These are phyloP conservation scores for Eimeria zaria DNA, from an alignment of 169 alveolate genomes.

Conservation along the genomic window DNA sequence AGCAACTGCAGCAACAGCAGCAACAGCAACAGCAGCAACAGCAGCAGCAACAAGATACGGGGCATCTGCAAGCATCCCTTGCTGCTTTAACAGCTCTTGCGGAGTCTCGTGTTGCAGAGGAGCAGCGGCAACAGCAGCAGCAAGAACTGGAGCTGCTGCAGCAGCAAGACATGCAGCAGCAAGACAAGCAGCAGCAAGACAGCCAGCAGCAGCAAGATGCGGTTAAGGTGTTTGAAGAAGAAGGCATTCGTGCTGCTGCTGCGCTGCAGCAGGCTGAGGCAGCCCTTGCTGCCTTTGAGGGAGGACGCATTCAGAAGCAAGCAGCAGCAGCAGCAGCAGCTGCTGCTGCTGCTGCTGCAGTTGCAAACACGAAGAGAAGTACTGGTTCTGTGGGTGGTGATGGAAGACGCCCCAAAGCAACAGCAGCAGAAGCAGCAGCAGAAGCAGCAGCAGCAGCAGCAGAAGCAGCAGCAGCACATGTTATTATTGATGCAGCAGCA, in stretches of 20 bases:
- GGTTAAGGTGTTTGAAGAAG: no score
- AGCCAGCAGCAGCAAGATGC: conserved; percentile 46
- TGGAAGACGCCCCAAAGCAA: neutral
- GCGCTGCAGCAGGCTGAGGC: neutral
- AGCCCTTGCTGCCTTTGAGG: neutral
- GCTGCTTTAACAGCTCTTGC: no score
- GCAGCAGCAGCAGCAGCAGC: conserved; percentile 56
- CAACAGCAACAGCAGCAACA: no score
- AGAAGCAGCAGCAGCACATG: conserved; percentile 15
- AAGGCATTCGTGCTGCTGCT: neutral
- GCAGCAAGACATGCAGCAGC: no score
- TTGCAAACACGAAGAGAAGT: neutral
- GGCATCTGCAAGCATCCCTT: no score
- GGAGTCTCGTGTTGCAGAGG: no score
- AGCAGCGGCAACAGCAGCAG: no score
- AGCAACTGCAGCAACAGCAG: no score
- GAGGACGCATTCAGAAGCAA: neutral
- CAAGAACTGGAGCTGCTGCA: no score
- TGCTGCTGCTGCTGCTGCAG: conserved; percentile 29
- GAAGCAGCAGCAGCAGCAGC: conserved; percentile 54
- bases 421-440: conserved; percentile 47
- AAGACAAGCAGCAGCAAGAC: no score
- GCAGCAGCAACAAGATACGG: no score
- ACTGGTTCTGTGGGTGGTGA: neutral
- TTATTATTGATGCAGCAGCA: conserved; percentile 22